Percentiles rank a stretch among this genome's conserved stretches.
Conservation (phyloP, 345 rosid species). For the Populus nigra region DNA sequence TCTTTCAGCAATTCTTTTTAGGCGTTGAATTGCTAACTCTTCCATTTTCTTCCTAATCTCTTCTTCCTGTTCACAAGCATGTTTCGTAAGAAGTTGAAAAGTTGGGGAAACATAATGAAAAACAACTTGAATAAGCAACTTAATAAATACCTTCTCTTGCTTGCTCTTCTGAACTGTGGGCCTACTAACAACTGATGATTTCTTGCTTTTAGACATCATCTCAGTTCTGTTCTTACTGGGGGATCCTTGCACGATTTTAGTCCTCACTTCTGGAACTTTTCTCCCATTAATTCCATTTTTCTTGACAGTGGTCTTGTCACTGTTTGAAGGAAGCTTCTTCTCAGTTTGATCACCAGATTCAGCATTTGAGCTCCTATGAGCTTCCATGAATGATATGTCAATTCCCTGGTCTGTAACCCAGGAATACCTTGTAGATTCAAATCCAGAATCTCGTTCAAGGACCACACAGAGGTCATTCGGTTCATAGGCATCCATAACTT, state of each 20-base stretch:
- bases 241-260: constrained; percentile 35
- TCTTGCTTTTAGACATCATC: constrained; percentile 39
- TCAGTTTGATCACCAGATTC: constrained; percentile 23
- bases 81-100: background rate
- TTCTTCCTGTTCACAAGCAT: constrained; percentile 61
- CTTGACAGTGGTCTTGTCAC: constrained; percentile 19
- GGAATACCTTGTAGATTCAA: constrained; percentile 37
- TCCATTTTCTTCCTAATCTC: constrained; percentile 69
- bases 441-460: constrained; percentile 49
- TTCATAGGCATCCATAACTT: constrained; percentile 31
- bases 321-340: constrained; percentile 29
- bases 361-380: constrained; percentile 34
- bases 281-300: constrained; percentile 28
- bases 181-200: constrained; percentile 48
- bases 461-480: constrained; percentile 66
- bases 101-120: background rate
- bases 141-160: constrained; percentile 56
- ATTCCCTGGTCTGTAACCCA: constrained; percentile 51
- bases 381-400: constrained; percentile 52
- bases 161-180: constrained; percentile 69
- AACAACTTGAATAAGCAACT: constrained; percentile 6
- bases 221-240: constrained; percentile 34
- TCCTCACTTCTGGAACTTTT: constrained; percentile 36
- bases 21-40: constrained; percentile 57
- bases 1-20: constrained; percentile 83